Evolutionary conservation across 2,329 filamentous ascomycete genomes (phyloP).

Genomic region (Chrysoporthe deuterocubensis): DNA sequence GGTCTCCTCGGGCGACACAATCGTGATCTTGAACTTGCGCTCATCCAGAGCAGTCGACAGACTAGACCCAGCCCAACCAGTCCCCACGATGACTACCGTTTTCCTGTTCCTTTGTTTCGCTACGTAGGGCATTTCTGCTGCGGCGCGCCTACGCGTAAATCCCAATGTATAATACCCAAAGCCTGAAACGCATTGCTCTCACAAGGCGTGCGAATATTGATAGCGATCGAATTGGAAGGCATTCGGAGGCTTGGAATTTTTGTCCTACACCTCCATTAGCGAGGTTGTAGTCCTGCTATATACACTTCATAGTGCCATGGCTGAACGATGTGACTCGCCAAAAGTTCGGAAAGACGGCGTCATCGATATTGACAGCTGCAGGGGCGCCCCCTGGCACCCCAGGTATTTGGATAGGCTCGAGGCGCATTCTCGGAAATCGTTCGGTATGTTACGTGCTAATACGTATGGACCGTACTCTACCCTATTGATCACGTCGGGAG

Average conservation of each 20-base stretch:
- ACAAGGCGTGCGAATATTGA: not conserved
- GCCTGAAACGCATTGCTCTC: not conserved
- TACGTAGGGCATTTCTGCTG: slow-evolving; percentile 18
- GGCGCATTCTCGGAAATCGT: slow-evolving; percentile 1
- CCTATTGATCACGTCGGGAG: not conserved
- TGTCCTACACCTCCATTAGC: not conserved
- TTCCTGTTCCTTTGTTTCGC: slow-evolving; percentile 21
- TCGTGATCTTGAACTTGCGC: slow-evolving; percentile 23
- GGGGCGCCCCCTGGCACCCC: slow-evolving; percentile 4
- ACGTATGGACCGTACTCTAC: no score
- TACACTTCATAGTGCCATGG: not conserved
- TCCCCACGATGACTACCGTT: slow-evolving; percentile 20
- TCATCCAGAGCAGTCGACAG: slow-evolving; percentile 23
- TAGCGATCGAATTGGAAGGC: not conserved
- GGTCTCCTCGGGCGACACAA: slow-evolving; percentile 23
- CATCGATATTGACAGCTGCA: slow-evolving; percentile 5
- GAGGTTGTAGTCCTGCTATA: not conserved
- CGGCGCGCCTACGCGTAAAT: not conserved
- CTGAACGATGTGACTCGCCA: not conserved
- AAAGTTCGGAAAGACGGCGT: slow-evolving; percentile 6
- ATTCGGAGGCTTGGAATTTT: not conserved
- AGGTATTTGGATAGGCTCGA: not conserved
- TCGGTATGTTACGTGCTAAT: not conserved
- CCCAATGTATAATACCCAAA: not conserved
- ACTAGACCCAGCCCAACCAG: slow-evolving; percentile 23